A percentile compares a stretch with the other conserved stretches of the same genome.
Evolutionary conservation across 1,284 basidiomycete genomes (phyloP).

Genomic region (Pulchroboletus neoregius): DNA sequence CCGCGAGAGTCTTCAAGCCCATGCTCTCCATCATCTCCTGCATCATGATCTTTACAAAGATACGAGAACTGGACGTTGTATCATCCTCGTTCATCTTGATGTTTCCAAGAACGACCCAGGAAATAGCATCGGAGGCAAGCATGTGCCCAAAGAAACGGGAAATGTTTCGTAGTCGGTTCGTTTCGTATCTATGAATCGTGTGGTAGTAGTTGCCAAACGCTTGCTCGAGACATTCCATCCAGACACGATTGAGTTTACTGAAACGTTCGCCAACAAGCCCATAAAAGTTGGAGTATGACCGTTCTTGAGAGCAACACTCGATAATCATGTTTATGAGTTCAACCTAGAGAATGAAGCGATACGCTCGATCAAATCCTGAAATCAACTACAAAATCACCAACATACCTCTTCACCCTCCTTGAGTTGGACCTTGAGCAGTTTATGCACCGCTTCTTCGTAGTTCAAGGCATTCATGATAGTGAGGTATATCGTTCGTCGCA

Average conservation of each 20-base stretch:
- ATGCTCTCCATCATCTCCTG: constrained; percentile 92
- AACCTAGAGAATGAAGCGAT: constrained; percentile 48
- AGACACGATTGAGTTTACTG: constrained; percentile 91
- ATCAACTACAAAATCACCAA: constrained; percentile 1
- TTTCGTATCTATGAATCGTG: constrained; percentile 98
- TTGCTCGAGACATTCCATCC: constrained; percentile 86
- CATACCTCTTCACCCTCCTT: constrained; percentile 88
- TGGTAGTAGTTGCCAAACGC: constrained; percentile 91
- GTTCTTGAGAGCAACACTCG: constrained; percentile 99
- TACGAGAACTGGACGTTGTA: constrained; percentile 93
- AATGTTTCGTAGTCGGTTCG: constrained; percentile 96
- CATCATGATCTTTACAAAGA: constrained; percentile 97
- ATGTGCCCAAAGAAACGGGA: constrained; percentile 95
- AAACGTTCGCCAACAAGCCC: constrained; percentile 95
- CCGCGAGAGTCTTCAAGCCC: constrained; percentile 79
- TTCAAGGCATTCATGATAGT: constrained; percentile 99
- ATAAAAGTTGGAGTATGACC: constrained; percentile 95
- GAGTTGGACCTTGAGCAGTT: constrained; percentile 90
- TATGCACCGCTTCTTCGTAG: constrained; percentile 99
- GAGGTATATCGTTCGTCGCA: constrained; percentile 91
- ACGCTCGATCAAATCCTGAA: not conserved
- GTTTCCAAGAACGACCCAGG: constrained; percentile 82
- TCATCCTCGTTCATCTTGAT: constrained; percentile 97
- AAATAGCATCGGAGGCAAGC: constrained; percentile 80
- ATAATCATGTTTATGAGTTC: constrained; percentile 98